A percentile compares a stretch with the other conserved stretches of the same genome.
phyloP scores from a whole-genome alignment of 2,329 filamentous ascomycete species.

The Aspergillus calidoustus region DNA sequence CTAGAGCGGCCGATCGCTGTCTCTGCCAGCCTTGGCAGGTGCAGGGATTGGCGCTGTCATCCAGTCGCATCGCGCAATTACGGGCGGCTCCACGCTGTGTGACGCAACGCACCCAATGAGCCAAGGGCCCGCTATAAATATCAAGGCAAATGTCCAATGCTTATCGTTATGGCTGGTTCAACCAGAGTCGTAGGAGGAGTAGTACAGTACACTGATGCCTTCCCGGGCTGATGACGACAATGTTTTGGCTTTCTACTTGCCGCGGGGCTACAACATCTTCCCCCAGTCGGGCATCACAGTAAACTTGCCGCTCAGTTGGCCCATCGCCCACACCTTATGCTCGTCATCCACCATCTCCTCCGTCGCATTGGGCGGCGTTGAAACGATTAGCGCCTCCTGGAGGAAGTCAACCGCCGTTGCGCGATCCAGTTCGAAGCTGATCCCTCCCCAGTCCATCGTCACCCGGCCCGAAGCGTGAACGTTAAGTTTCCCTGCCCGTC shows the following conservation, averaged over 20 bases:
- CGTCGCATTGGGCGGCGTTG: constrained; percentile 29
- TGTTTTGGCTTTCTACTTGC: background rate
- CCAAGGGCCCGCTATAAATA: constrained; percentile 7
- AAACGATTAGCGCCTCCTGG: constrained; percentile 61
- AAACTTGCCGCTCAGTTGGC: constrained; percentile 67
- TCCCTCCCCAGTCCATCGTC: constrained; percentile 66
- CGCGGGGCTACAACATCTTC: constrained; percentile 46
- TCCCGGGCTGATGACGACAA: too few species aligned
- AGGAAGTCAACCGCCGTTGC: constrained; percentile 62
- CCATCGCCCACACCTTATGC: constrained; percentile 59
- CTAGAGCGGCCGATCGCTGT: constrained; percentile 25
- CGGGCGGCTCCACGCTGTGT: background rate
- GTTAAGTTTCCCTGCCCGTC: constrained; percentile 64
- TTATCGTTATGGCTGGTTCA: constrained; percentile 3
- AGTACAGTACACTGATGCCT: background rate
- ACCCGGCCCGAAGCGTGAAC: constrained; percentile 66
- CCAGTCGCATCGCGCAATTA: background rate
- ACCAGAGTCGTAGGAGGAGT: background rate
- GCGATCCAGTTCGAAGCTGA: constrained; percentile 61
- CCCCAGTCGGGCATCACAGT: constrained; percentile 66
- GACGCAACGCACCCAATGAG: constrained; percentile 7
- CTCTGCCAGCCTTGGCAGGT: constrained; percentile 23
- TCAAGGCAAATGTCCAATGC: constrained; percentile 7
- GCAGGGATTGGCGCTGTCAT: background rate
- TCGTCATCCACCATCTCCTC: constrained; percentile 35